Conservation (phyloP, 345 rosid species). For the Punica granatum region DNA sequence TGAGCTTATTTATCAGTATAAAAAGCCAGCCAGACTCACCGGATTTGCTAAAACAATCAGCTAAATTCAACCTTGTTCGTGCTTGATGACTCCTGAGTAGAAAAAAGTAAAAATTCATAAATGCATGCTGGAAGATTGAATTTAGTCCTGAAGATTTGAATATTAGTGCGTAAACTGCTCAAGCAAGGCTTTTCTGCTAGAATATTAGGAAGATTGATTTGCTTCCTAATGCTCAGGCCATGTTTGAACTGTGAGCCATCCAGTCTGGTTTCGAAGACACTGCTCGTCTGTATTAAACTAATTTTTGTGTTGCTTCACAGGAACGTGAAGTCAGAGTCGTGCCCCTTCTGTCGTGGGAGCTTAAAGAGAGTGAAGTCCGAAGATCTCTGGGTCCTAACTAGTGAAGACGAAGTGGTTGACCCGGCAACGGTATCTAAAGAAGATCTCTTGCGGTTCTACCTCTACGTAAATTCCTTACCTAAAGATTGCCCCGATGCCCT, state of each 20-base stretch:
- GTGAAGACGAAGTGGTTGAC: slow-evolving; percentile 77
- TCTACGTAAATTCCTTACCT: slow-evolving; percentile 67
- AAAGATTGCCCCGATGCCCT: slow-evolving; percentile 73
- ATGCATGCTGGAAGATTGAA: not conserved
- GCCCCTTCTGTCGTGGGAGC: slow-evolving; percentile 92
- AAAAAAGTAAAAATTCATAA: not conserved
- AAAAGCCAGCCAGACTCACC: not conserved
- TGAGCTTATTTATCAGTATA: not conserved
- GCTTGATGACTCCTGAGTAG: not conserved
- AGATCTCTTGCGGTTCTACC: slow-evolving; percentile 71
- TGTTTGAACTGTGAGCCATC: slow-evolving; percentile 6
- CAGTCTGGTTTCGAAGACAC: not conserved
- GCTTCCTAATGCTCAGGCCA: not conserved
- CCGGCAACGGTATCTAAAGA: slow-evolving; percentile 51
- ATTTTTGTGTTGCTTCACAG: slow-evolving; percentile 23
- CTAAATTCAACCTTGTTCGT: not conserved
- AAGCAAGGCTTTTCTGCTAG: not conserved
- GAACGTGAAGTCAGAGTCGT: slow-evolving; percentile 89
- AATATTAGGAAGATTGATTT: not conserved
- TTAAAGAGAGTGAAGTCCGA: slow-evolving; percentile 90
- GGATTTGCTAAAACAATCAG: not conserved
- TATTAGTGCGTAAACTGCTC: not conserved
- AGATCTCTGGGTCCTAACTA: slow-evolving; percentile 91
- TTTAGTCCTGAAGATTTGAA: not conserved
- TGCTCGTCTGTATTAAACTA: not conserved